Evolutionary conservation across 116 monocot species (phyloP), one percentile per base, ranked within the genome.

Genomic region (Papilionanthe hybrid): DNA sequence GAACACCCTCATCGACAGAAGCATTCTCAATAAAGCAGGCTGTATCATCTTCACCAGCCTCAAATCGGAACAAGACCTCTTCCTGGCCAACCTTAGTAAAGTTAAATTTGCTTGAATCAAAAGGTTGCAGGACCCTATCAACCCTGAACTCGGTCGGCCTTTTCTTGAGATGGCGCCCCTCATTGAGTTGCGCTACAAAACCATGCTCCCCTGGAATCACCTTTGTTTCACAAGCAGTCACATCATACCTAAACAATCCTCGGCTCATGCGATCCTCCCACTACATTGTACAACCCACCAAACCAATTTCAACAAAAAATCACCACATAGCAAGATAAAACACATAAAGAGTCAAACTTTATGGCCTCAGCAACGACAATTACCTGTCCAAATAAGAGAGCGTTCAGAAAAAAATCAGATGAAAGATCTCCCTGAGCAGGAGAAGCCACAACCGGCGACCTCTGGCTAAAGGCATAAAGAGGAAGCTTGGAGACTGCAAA

Each of bases 81-180:
- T 93, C 93, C 87, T 90, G 93, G 15, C 88, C 93, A 50, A 90
- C 86, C 76, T 93, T 93, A 63, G 88, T 93, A 82, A 93, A 93
- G 80, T 93, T 93, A 81, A 93, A 93, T 87, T 93, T 90, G 9
- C 76, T 77, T 0, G 66, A 80, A 63, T 93, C 90, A 74, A 93
- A 93, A n/a, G 90, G 85, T 77, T 93, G 93, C 55, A 93, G 88
- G 13, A 93, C 93, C 57, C 83, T 78, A 29, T 93, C 90, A 57
- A 93, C 86, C 18, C 93, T 79, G 71, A 93, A 93, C 84, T 93
- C 93, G 7, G 93, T 93, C 8, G 90, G 90, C 7, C 93, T 81
- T 76, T 93, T 93, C 82, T 88, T 90, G 66, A 93, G 87, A 81
- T 93, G 90, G 47, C 93, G 84, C 17, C 90, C 89, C 68, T 90